phyloP scores from a whole-genome alignment of 371 early-diverging fungal genomes.

The Vairimorpha ceranae region DNA sequence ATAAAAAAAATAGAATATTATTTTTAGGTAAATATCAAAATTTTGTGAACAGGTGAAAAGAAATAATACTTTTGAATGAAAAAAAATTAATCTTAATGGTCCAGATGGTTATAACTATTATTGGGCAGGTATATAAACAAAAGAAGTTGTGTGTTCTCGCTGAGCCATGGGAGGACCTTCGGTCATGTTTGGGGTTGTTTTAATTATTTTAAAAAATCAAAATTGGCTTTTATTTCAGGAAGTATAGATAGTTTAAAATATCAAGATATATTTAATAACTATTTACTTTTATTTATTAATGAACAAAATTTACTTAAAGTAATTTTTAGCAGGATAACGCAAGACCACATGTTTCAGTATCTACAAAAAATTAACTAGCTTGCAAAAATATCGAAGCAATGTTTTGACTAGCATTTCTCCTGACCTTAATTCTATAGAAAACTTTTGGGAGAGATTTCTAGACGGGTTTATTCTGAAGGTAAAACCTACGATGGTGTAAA shows the following conservation, averaged over 20 bases:
- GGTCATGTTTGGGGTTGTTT: constrained; percentile 3
- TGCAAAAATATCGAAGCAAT: not conserved
- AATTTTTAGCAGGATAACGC: constrained; percentile 5
- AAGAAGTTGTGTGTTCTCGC: constrained; percentile 4
- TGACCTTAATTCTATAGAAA: not conserved
- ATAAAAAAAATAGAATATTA: not conserved
- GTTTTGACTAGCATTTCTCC: not conserved
- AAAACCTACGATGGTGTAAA: not conserved
- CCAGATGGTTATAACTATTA: not conserved
- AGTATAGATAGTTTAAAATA: not conserved
- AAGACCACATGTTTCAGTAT: constrained; percentile 12
- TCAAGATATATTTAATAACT: not conserved
- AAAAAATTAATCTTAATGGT: constrained; percentile 1
- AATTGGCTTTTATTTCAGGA: not conserved
- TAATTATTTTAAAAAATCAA: not conserved
- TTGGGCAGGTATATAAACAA: not conserved
- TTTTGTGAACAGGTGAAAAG: not conserved
- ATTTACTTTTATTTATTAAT: not conserved
- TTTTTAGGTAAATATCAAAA: constrained; percentile 12
- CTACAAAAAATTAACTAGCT: not conserved
- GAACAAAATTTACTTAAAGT: not conserved
- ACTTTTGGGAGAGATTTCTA: not conserved
- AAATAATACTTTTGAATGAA: not conserved
- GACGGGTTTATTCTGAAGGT: not conserved
- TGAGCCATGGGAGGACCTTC: not conserved